Conservation (phyloP, 2,329 filamentous ascomycete genomes). For the Colletotrichum paranaense region DNA sequence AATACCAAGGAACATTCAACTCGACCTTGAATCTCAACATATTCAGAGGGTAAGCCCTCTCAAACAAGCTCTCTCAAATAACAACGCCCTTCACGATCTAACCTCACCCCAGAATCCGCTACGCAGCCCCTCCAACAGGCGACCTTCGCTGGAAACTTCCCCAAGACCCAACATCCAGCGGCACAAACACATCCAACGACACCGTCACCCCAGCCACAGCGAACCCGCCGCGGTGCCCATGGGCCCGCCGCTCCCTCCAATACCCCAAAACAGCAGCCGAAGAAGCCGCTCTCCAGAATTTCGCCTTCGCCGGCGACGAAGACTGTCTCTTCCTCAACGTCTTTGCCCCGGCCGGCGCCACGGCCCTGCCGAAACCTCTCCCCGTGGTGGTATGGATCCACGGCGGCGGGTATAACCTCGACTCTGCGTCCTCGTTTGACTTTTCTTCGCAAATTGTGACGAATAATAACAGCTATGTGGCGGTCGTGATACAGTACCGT, state of each 20-base stretch:
- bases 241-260: constrained; percentile 4
- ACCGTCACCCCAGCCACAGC: background rate
- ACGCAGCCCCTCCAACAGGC: constrained; percentile 16
- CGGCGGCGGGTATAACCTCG: constrained; percentile 34
- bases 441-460: constrained; percentile 15
- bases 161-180: background rate
- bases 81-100: background rate
- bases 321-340: constrained; percentile 3
- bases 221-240: constrained; percentile 20
- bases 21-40: constrained; percentile 17
- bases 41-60: constrained; percentile 9
- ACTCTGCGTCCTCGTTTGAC: constrained; percentile 4
- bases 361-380: background rate
- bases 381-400: constrained; percentile 36
- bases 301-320: background rate
- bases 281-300: background rate
- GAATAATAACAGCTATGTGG: constrained; percentile 18
- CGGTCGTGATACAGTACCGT: constrained; percentile 28
- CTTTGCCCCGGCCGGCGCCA: background rate
- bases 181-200: background rate
- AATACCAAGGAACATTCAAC: constrained; percentile 9
- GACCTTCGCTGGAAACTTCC: constrained; percentile 18
- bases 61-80: too few relatives aligned
- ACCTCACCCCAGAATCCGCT: background rate
- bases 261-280: constrained; percentile 12